Conservation (phyloP, 768 basidiomycete species). For the Tulasnella sp. region DNA sequence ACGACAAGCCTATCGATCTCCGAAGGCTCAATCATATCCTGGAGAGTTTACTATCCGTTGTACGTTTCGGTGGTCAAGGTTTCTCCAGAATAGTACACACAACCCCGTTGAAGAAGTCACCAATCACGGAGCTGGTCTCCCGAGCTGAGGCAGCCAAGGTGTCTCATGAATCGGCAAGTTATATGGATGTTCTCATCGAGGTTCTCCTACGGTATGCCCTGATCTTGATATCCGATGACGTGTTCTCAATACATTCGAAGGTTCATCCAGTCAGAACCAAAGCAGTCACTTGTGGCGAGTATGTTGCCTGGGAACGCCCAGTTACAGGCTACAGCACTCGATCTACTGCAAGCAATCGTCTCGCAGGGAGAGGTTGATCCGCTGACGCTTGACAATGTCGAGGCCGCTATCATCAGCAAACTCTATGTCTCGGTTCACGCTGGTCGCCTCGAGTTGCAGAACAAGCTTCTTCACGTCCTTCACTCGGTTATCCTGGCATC, state of each 20-base stretch:
- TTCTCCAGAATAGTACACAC: constrained; percentile 63
- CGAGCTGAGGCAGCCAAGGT: constrained; percentile 46
- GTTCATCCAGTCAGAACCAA: constrained; percentile 69
- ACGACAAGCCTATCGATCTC: constrained; percentile 69
- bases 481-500: constrained; percentile 72
- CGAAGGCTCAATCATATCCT: constrained; percentile 58
- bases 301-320: constrained; percentile 51
- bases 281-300: constrained; percentile 30
- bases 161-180: constrained; percentile 31
- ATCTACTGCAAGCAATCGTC: constrained; percentile 70
- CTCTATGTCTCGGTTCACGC: constrained; percentile 62
- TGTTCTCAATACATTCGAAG: constrained; percentile 31
- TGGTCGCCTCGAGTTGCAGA: constrained; percentile 69
- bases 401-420: constrained; percentile 59
- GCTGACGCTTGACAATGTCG: constrained; percentile 46
- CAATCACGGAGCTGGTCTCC: constrained; percentile 47
- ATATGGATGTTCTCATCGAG: constrained; percentile 65
- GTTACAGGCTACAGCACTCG: constrained; percentile 64
- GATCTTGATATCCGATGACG: too few relatives aligned
- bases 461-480: constrained; percentile 81
- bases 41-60: constrained; percentile 61
- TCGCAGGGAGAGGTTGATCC: constrained; percentile 68
- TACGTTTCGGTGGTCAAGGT: constrained; percentile 82
- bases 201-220: constrained; percentile 52
- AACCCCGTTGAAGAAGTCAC: constrained; percentile 50